Percentiles rank a stretch among this genome's conserved stretches.
Evolutionary conservation across 2,329 filamentous ascomycete species (phyloP).

Genomic region (Verticillium tricorpus): DNA sequence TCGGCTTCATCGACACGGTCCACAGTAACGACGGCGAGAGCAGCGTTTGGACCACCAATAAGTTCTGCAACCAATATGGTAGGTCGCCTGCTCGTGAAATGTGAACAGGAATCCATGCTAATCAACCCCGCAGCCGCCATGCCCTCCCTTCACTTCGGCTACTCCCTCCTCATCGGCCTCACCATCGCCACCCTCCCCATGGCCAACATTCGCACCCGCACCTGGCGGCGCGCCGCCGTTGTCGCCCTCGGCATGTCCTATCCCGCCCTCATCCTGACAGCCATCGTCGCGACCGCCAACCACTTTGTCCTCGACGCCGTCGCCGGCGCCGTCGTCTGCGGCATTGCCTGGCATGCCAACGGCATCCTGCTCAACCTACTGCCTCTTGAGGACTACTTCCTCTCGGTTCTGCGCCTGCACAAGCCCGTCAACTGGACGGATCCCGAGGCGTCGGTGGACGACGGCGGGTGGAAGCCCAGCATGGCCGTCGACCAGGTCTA

Average conservation of each 20-base stretch:
- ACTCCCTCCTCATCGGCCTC: constrained; percentile 67
- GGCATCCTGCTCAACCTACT: constrained; percentile 57
- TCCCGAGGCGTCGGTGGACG: constrained; percentile 26
- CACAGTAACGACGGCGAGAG: constrained; percentile 48
- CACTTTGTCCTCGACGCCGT: constrained; percentile 70
- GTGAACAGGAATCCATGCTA: constrained; percentile 7
- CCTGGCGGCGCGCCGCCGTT: constrained; percentile 43
- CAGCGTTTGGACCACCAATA: constrained; percentile 47
- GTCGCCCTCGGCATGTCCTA: constrained; percentile 54
- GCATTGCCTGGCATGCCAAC: constrained; percentile 56
- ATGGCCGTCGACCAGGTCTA: constrained; percentile 14
- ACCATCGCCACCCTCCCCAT: constrained; percentile 65
- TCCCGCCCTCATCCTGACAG: constrained; percentile 59
- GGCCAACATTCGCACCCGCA: constrained; percentile 44
- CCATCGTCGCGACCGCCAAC: constrained; percentile 68
- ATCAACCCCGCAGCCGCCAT: constrained; percentile 54
- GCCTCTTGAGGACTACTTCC: constrained; percentile 63
- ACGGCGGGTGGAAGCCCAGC: constrained; percentile 24
- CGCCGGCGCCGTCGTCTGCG: constrained; percentile 62
- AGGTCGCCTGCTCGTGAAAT: constrained; percentile 16
- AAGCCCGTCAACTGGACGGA: constrained; percentile 49
- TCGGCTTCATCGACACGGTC: constrained; percentile 47
- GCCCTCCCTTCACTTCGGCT: constrained; percentile 73
- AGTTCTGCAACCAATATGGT: constrained; percentile 73
- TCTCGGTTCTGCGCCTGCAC: constrained; percentile 58